These are phyloP conservation scores for Haematococcus lacustris DNA, from an alignment of 139 green algal species.

Conservation along the genomic window DNA sequence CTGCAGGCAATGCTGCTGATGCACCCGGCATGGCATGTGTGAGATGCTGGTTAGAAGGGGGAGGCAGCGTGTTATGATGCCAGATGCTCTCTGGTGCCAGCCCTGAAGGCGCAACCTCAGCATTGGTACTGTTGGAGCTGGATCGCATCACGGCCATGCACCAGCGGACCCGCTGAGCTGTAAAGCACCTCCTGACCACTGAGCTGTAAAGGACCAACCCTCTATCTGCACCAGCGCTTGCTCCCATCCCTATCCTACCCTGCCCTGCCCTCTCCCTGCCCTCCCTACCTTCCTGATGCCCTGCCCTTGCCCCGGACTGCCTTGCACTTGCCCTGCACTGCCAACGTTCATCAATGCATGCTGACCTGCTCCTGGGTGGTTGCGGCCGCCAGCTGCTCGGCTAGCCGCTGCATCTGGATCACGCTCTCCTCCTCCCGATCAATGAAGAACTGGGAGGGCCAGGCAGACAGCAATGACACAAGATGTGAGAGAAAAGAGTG, in stretches of 20 bases:
- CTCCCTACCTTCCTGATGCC: neutral
- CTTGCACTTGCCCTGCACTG: neutral
- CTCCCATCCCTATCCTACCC: neutral
- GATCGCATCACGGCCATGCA: too few species aligned
- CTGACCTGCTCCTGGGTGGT: neutral
- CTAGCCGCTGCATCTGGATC: constrained; percentile 55
- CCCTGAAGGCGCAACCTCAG: too few species aligned
- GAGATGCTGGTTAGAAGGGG: too few species aligned
- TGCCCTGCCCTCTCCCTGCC: too few species aligned
- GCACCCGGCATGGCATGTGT: too few species aligned
- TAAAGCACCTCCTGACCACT: too few species aligned
- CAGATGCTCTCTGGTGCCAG: too few species aligned
- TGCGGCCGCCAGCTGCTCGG: constrained; percentile 21
- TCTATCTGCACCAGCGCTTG: neutral
- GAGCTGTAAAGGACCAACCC: too few species aligned
- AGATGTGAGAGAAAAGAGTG: neutral
- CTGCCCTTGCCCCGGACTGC: neutral
- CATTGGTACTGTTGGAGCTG: too few species aligned
- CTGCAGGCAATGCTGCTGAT: neutral
- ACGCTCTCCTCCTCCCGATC: constrained; percentile 73
- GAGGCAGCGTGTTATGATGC: too few species aligned
- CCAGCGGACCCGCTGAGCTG: too few species aligned
- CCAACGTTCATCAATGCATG: neutral
- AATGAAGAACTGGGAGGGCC: constrained; percentile 71
- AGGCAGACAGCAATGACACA: constrained; percentile 18